Conservation (phyloP, 2,329 filamentous ascomycete genomes). For the Boeremia lycopersici region DNA sequence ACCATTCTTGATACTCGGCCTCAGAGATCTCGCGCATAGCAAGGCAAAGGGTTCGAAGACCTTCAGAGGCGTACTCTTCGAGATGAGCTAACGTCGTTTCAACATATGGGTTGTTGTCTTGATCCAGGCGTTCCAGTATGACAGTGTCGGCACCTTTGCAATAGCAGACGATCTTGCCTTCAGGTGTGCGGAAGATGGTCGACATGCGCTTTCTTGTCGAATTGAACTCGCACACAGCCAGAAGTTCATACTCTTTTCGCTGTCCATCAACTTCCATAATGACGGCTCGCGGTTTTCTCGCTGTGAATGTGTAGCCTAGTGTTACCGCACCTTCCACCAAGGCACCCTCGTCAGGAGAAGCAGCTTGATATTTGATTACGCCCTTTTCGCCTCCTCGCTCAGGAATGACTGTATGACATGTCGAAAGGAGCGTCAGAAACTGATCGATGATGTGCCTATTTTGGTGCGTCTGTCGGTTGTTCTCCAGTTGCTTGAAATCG, state of each 20-base stretch:
- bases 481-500: slow-evolving; percentile 76
- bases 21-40: slow-evolving; percentile 94
- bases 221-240: slow-evolving; percentile 99
- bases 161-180: slow-evolving; percentile 92
- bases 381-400: slow-evolving; percentile 81
- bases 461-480: slow-evolving; percentile 70
- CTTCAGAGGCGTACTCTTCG: slow-evolving; percentile 98
- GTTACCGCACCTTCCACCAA: slow-evolving; percentile 86
- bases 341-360: slow-evolving; percentile 96
- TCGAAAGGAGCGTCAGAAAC: slow-evolving; percentile 84
- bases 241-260: slow-evolving; percentile 81
- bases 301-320: slow-evolving; percentile 88
- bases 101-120: slow-evolving; percentile 78
- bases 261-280: slow-evolving; percentile 76
- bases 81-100: slow-evolving; percentile 91
- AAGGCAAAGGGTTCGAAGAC: slow-evolving; percentile 89
- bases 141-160: slow-evolving; percentile 98
- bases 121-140: slow-evolving; percentile 85
- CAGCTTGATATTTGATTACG: slow-evolving; percentile 95
- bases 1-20: slow-evolving; percentile 87
- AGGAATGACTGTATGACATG: slow-evolving; percentile 96
- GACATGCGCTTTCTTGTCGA: slow-evolving; percentile 98
- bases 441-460: slow-evolving; percentile 73
- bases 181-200: slow-evolving; percentile 92
- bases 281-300: slow-evolving; percentile 86